A percentile compares a stretch with the other conserved stretches of the same genome.
Evolutionary conservation across 2,329 filamentous ascomycete genomes (phyloP).

Genomic region (Kalmusia sp.): DNA sequence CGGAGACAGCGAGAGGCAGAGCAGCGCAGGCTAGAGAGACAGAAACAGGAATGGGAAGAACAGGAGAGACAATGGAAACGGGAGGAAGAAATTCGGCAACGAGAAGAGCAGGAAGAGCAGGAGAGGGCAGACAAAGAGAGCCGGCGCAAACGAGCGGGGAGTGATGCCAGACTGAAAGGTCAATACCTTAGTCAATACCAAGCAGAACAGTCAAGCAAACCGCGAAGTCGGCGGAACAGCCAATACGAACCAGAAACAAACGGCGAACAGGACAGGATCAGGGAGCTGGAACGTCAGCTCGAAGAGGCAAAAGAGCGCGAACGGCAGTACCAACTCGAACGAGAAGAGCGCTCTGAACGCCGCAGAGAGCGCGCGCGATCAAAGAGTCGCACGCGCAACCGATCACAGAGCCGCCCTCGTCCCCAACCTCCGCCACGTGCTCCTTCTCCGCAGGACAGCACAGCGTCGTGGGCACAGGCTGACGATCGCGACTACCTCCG

Average conservation of each 20-base stretch:
- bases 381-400: slow-evolving; percentile 43
- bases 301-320: slow-evolving; percentile 73
- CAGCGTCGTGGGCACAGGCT: slow-evolving; percentile 67
- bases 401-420: slow-evolving; percentile 43
- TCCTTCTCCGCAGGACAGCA: slow-evolving; percentile 58
- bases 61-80: slow-evolving; percentile 78
- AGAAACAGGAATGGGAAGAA: slow-evolving; percentile 78
- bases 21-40: slow-evolving; percentile 67
- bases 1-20: slow-evolving; percentile 65
- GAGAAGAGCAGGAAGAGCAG: slow-evolving; percentile 77
- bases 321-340: slow-evolving; percentile 67
- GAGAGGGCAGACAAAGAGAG: slow-evolving; percentile 72
- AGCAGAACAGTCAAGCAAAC: slow-evolving; percentile 64
- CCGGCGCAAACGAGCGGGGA: slow-evolving; percentile 64
- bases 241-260: slow-evolving; percentile 53
- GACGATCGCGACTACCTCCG: slow-evolving; percentile 71
- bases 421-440: slow-evolving; percentile 45
- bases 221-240: slow-evolving; percentile 47
- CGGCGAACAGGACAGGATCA: slow-evolving; percentile 72
- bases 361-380: slow-evolving; percentile 47
- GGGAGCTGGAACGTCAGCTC: slow-evolving; percentile 78
- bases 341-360: slow-evolving; percentile 58
- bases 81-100: slow-evolving; percentile 74
- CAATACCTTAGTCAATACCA: slow-evolving; percentile 90
- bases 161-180: slow-evolving; percentile 75